phyloP scores from a whole-genome alignment of 2,329 filamentous ascomycete genomes.

The Gliomastix tumulicola region DNA sequence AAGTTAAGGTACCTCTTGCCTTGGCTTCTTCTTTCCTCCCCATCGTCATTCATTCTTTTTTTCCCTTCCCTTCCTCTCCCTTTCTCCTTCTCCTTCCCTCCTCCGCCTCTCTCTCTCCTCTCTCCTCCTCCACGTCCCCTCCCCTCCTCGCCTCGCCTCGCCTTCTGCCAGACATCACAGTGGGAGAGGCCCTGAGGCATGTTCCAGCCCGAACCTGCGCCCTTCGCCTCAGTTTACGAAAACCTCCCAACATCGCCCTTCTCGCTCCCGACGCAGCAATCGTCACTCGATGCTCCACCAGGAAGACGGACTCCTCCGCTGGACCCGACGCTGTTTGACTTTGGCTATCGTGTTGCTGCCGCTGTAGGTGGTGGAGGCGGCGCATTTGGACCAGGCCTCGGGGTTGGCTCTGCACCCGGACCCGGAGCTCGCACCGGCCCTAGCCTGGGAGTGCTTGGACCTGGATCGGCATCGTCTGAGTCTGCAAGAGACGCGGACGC shows the following conservation, averaged over 20 bases:
- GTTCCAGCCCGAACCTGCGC: conserved; percentile 48
- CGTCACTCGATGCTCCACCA: neutral
- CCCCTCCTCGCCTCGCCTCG: too few species aligned
- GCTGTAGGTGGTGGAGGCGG: neutral
- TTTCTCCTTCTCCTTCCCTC: conserved; percentile 3
- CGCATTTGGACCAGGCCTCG: neutral
- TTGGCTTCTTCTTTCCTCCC: too few species aligned
- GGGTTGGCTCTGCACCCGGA: neutral
- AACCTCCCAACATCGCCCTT: conserved; percentile 15
- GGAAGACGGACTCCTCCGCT: too few species aligned
- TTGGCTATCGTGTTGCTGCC: conserved; percentile 1
- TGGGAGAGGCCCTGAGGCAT: conserved; percentile 29
- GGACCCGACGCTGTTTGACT: neutral
- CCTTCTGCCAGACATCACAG: too few species aligned
- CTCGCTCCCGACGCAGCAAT: conserved; percentile 2
- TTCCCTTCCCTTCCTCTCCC: conserved; percentile 8
- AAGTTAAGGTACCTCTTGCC: too few species aligned
- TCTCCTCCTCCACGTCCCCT: conserved; percentile 7
- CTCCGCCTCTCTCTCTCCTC: conserved; percentile 3
- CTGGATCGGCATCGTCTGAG: too few species aligned
- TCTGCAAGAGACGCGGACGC: too few species aligned
- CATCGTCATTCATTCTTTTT: conserved; percentile 7
- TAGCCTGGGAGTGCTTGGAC: too few species aligned
- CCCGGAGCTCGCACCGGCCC: too few species aligned
- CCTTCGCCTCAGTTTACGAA: conserved; percentile 36